These are phyloP conservation scores for Colletotrichum higginsianum DNA, from an alignment of 2,329 filamentous ascomycete species.

Conservation along the genomic window DNA sequence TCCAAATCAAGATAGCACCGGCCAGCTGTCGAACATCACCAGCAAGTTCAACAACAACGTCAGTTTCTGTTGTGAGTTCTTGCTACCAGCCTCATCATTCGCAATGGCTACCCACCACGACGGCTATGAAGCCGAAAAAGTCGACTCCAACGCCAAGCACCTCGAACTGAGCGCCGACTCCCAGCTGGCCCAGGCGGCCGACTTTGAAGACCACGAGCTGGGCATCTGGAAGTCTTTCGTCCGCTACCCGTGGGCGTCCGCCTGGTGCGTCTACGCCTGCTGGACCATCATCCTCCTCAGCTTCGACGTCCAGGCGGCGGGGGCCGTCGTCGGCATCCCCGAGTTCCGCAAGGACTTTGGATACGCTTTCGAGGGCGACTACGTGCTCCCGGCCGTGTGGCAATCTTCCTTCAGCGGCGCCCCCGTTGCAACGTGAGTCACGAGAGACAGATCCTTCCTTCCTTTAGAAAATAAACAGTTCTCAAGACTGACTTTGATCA, in stretches of 20 bases:
- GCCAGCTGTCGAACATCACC: background rate
- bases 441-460: background rate
- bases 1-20: too few species aligned
- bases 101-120: slow-evolving; percentile 14
- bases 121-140: slow-evolving; percentile 29
- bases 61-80: background rate
- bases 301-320: slow-evolving; percentile 59
- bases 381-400: slow-evolving; percentile 59
- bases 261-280: slow-evolving; percentile 57
- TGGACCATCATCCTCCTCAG: slow-evolving; percentile 57
- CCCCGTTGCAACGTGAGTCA: slow-evolving; percentile 54
- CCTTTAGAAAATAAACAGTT: background rate
- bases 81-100: background rate
- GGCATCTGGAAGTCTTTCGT: slow-evolving; percentile 45
- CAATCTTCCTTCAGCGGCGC: slow-evolving; percentile 60
- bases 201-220: slow-evolving; percentile 49
- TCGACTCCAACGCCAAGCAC: slow-evolving; percentile 25
- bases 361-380: slow-evolving; percentile 51
- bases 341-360: slow-evolving; percentile 63
- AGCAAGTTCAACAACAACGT: background rate
- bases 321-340: slow-evolving; percentile 60
- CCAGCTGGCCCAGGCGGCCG: slow-evolving; percentile 21
- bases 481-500: background rate
- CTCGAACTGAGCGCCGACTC: slow-evolving; percentile 23
- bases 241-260: slow-evolving; percentile 46